Conservation (phyloP, 2,329 filamentous ascomycete genomes). For the Periconia digitata region DNA sequence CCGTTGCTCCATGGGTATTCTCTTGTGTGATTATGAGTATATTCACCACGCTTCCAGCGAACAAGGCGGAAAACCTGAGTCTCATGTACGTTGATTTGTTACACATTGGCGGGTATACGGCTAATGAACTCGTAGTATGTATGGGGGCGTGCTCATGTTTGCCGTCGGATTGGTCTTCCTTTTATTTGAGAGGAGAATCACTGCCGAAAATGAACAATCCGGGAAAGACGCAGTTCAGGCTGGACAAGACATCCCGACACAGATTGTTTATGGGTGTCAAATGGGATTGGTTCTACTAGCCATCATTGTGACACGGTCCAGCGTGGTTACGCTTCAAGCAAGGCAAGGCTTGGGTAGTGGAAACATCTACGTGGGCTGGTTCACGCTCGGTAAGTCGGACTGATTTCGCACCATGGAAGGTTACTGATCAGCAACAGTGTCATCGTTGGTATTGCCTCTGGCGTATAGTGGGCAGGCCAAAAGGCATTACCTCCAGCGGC, state of each 20-base stretch:
- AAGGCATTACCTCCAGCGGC: slow-evolving; percentile 84
- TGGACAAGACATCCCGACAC: slow-evolving; percentile 52
- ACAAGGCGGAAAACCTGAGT: slow-evolving; percentile 76
- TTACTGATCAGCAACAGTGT: slow-evolving; percentile 54
- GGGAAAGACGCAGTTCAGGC: slow-evolving; percentile 29
- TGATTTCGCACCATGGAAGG: background rate
- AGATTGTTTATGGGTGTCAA: slow-evolving; percentile 68
- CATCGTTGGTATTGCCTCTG: slow-evolving; percentile 77
- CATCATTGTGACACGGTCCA: slow-evolving; percentile 84
- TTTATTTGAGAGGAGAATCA: slow-evolving; percentile 69
- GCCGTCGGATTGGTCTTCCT: slow-evolving; percentile 76
- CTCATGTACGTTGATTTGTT: slow-evolving; percentile 65
- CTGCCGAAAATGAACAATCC: slow-evolving; percentile 45
- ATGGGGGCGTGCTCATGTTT: slow-evolving; percentile 79
- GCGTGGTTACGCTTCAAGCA: slow-evolving; percentile 79
- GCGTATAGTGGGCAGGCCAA: slow-evolving; percentile 80
- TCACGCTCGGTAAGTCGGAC: slow-evolving; percentile 65
- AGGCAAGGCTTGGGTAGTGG: slow-evolving; percentile 82
- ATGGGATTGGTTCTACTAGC: slow-evolving; percentile 78
- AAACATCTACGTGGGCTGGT: slow-evolving; percentile 85
- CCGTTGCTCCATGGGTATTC: slow-evolving; percentile 71
- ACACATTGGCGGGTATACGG: background rate
- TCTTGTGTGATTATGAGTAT: slow-evolving; percentile 83
- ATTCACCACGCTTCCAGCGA: slow-evolving; percentile 85
- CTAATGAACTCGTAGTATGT: slow-evolving; percentile 55